Percentiles rank a stretch among this genome's conserved stretches.
These are phyloP conservation scores for Aspergillus incahuasiensis DNA, from an alignment of 495 filamentous ascomycete genomes.

Conservation along the genomic window DNA sequence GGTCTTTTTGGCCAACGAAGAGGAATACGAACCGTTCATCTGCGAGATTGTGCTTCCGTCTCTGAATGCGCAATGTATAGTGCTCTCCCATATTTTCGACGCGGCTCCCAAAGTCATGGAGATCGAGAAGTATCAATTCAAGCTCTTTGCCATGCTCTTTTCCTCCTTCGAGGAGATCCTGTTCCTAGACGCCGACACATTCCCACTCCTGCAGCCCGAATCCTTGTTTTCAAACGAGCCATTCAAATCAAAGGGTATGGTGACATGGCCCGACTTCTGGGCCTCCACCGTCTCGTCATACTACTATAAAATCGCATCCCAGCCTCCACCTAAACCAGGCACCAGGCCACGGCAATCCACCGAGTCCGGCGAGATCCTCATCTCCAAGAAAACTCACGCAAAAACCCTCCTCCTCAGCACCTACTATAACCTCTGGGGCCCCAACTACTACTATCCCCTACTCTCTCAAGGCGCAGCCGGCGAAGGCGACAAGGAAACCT, in stretches of 20 bases:
- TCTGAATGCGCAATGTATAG: slow-evolving; percentile 45
- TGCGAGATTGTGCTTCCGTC: slow-evolving; percentile 45
- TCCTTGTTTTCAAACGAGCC: slow-evolving; percentile 40
- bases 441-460: slow-evolving; percentile 48
- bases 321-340: slow-evolving; percentile 20
- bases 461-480: slow-evolving; percentile 49
- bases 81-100: slow-evolving; percentile 34
- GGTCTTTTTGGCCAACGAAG: slow-evolving; percentile 44
- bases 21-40: slow-evolving; percentile 44
- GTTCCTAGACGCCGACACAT: slow-evolving; percentile 51
- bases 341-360: slow-evolving; percentile 31
- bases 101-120: slow-evolving; percentile 21
- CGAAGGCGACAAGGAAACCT: slow-evolving; percentile 58
- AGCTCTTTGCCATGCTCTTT: slow-evolving; percentile 50
- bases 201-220: slow-evolving; percentile 45
- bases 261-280: slow-evolving; percentile 58
- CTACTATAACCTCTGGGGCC: slow-evolving; percentile 58
- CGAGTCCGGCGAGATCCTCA: slow-evolving; percentile 51
- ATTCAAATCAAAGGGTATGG: slow-evolving; percentile 40
- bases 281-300: slow-evolving; percentile 39
- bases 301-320: slow-evolving; percentile 46
- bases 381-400: slow-evolving; percentile 45
- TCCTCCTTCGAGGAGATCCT: slow-evolving; percentile 52
- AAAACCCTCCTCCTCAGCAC: slow-evolving; percentile 48
- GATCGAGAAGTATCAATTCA: slow-evolving; percentile 48